Conservation (phyloP, 306 rosid species). For the Cicer bijugum region DNA sequence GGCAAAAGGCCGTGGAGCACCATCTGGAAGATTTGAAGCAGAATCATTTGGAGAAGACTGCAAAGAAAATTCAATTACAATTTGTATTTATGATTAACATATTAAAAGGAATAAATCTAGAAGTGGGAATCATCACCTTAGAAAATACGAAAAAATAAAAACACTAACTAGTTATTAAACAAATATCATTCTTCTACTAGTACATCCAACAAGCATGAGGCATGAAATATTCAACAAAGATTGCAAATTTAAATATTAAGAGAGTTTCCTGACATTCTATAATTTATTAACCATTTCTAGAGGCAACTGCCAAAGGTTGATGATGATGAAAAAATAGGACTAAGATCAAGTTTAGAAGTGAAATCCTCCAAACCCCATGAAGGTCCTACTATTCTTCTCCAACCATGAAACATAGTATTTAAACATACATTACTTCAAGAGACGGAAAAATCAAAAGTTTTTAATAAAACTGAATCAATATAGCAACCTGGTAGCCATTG, state of each 20-base stretch:
- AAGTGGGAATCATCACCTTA: slow-evolving; percentile 24
- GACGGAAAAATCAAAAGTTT: slow-evolving; percentile 9
- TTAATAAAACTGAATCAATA: slow-evolving; percentile 33
- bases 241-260: not conserved
- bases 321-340: not conserved
- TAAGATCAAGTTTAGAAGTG: slow-evolving; percentile 23
- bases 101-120: slow-evolving; percentile 11
- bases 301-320: slow-evolving; percentile 13
- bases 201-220: slow-evolving; percentile 15
- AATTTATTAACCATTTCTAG: slow-evolving; percentile 11
- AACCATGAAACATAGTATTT: slow-evolving; percentile 5
- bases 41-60: slow-evolving; percentile 96
- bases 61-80: slow-evolving; percentile 43
- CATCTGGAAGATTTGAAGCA: slow-evolving; percentile 85
- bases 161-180: not conserved
- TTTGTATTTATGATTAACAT: slow-evolving; percentile 1
- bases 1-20: slow-evolving; percentile 80
- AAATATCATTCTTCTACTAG: slow-evolving; percentile 15
- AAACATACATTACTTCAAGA: slow-evolving; percentile 9
- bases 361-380: slow-evolving; percentile 22
- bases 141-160: not conserved
- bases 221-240: slow-evolving; percentile 10
- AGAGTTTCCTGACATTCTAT: not conserved
- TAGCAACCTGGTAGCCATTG: slow-evolving; percentile 23
- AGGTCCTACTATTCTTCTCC: slow-evolving; percentile 2